Conservation (phyloP, 164 flowering plant genomes). For the Stephania japonica region DNA sequence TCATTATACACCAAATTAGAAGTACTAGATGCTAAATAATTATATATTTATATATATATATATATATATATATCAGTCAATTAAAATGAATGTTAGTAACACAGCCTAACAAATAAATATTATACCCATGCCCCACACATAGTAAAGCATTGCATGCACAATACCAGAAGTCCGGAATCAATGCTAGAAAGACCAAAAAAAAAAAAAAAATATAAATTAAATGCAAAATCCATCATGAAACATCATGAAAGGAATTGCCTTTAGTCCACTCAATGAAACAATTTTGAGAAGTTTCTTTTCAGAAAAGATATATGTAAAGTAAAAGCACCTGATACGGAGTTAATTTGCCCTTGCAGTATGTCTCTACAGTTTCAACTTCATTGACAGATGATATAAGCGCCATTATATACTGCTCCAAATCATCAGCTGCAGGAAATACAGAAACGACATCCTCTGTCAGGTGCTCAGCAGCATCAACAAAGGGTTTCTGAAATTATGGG, state of each 20-base stretch:
- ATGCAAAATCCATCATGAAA: not conserved
- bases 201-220: not conserved
- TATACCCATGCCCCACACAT: not conserved
- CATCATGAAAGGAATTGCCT: not conserved
- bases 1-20: not conserved
- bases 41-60: not conserved
- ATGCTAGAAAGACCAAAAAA: not conserved
- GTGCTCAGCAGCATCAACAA: conserved; percentile 78
- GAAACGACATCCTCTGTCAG: conserved; percentile 90
- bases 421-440: conserved; percentile 89
- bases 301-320: not conserved
- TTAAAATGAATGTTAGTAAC: not conserved
- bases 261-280: not conserved
- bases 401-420: conserved; percentile 71
- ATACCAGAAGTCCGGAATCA: not conserved
- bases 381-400: conserved; percentile 46
- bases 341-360: conserved; percentile 43
- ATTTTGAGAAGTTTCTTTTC: not conserved
- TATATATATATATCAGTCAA: not conserved
- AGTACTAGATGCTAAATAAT: not conserved
- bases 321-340: conserved; percentile 57
- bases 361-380: conserved; percentile 55
- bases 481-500: conserved; percentile 71
- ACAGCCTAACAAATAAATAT: not conserved
- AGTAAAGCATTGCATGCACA: not conserved